Base-by-base conservation (phyloP, 2,329 filamentous ascomycete species). In the Nigrospora sphaerica region DNA sequence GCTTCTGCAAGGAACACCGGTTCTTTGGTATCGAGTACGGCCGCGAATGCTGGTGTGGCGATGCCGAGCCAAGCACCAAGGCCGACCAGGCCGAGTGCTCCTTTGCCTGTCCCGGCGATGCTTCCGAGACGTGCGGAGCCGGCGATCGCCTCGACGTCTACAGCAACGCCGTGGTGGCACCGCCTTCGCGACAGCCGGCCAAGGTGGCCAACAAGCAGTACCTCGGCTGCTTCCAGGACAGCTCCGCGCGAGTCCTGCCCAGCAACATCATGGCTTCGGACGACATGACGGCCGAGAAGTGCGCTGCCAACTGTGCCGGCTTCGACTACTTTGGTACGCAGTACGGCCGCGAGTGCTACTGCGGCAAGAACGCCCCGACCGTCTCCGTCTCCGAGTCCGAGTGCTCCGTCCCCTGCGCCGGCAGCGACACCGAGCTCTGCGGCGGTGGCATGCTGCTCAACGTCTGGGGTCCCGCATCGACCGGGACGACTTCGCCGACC, bases 311-410 rank as follows among this genome's bases (percentile, higher is more conserved):
- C 39, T 66, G 63, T 57, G 53, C 50, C 44, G 49, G 53, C 16
- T 65, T 61, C 52, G 46, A 50, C 12, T 68, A 64, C 46, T 64
- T 62, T 6, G 68, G 67, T 3, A 54, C 69, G 16, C 65, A 69
- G 54, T 65, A 65, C 46, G 64, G 64, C 9, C 53, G 57, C 0
- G 61, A 70, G 50, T 72, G 70, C 55, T 70, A 64, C 57, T 72
- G 68, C 42, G 65, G 62, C 14, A 56, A 66, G 42, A 35, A 14
- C 11, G 48, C 41, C 37, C 52, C 49, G 31, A 42, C 41, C 13
- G 54, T 37, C 46, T 41, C 36, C 33, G 50, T 49, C 16, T 40
- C 38, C 2, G 40, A 53, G 23, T 44, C 49, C 13, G 57, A 60
- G 5, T 62, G 59, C 51, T 52, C 49, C 32, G 46, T 58, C 23